These are phyloP conservation scores for Sporothrix mexicana DNA, from an alignment of 2,329 filamentous ascomycete genomes.

Conservation along the genomic window DNA sequence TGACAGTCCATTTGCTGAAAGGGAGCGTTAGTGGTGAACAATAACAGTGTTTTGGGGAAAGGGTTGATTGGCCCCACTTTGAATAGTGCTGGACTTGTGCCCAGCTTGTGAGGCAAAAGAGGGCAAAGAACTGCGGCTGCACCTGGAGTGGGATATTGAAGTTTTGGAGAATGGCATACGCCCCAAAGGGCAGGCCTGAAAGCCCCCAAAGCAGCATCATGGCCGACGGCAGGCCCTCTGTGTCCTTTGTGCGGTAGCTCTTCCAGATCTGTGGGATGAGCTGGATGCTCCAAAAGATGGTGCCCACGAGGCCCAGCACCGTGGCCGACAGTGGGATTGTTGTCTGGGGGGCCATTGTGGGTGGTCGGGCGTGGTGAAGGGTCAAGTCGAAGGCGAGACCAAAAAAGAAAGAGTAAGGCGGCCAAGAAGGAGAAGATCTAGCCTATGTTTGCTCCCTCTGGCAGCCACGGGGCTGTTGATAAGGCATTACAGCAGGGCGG, in stretches of 20 bases:
- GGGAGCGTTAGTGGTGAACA: not conserved
- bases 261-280: not conserved
- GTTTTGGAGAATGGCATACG: constrained; percentile 5
- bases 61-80: not conserved
- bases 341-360: not conserved
- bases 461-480: not conserved
- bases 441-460: not conserved
- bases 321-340: constrained; percentile 1
- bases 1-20: not conserved
- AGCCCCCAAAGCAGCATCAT: constrained; percentile 10
- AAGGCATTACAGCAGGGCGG: not conserved
- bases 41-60: not conserved
- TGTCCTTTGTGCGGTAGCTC: constrained; percentile 1
- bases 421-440: not conserved
- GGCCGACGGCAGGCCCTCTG: constrained; percentile 1
- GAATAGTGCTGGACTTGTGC: constrained; percentile 7
- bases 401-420: not conserved
- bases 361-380: too few species aligned
- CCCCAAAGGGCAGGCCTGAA: not conserved
- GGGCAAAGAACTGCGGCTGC: constrained; percentile 14
- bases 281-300: constrained; percentile 9
- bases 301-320: not conserved
- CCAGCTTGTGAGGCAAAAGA: constrained; percentile 10
- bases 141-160: constrained; percentile 2
- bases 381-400: not conserved